A percentile compares a stretch with the other conserved stretches of the same genome.
These are phyloP conservation scores for Sarcocystis neurona DNA, from an alignment of 169 alveolate genomes.

Conservation along the genomic window DNA sequence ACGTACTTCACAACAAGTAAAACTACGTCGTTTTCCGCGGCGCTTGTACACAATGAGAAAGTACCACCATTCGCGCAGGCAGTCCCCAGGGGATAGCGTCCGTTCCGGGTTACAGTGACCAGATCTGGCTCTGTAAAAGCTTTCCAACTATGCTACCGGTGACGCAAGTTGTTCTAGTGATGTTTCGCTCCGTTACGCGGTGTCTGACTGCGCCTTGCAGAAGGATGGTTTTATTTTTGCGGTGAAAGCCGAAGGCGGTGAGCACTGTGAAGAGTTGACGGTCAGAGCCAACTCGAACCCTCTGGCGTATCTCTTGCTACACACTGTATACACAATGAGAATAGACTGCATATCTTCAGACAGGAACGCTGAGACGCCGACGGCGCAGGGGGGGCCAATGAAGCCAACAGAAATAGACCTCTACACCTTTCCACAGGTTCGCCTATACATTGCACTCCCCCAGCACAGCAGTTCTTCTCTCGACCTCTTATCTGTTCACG, in stretches of 20 bases:
- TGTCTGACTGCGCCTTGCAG: neutral
- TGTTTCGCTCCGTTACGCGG: neutral
- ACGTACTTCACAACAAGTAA: constrained; percentile 14
- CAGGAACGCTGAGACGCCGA: too few species aligned
- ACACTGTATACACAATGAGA: too few species aligned
- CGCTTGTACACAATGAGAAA: too few species aligned
- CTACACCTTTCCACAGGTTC: neutral
- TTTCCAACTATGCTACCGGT: constrained; percentile 42
- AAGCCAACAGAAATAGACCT: constrained; percentile 7
- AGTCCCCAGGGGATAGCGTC: constrained; percentile 11
- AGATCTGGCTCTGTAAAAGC: constrained; percentile 40
- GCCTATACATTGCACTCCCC: too few species aligned
- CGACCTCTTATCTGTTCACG: too few species aligned
- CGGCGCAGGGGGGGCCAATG: neutral
- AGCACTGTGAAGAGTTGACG: neutral
- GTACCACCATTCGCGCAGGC: neutral
- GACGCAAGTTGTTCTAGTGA: neutral
- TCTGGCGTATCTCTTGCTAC: neutral
- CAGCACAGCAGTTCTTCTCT: too few species aligned
- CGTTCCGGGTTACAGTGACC: constrained; percentile 26
- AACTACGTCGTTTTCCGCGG: too few species aligned
- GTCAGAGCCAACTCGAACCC: neutral
- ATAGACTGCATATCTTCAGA: too few species aligned
- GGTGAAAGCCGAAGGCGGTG: constrained; percentile 21
- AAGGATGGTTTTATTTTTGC: constrained; percentile 28